These are phyloP conservation scores for Polytrichum formosum DNA, from an alignment of 225 moss, liverwort and hornwort species.

Conservation along the genomic window DNA sequence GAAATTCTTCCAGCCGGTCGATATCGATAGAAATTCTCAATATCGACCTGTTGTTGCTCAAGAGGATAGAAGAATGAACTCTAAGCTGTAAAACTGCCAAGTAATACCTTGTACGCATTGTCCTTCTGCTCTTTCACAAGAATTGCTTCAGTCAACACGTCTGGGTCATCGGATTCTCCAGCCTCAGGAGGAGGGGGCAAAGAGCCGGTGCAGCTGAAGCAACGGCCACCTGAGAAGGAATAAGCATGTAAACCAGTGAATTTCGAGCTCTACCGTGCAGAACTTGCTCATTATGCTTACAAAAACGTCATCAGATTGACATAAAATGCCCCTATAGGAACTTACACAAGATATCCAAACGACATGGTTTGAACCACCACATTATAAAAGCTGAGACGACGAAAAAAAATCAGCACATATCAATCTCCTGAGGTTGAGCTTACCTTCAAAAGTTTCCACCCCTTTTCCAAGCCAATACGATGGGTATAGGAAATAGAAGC, in stretches of 20 bases:
- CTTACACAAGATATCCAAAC: no score
- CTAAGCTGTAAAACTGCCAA: not conserved
- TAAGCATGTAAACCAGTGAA: not conserved
- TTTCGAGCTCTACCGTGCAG: no score
- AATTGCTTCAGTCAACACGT: conserved; percentile 65
- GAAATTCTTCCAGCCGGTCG: no score
- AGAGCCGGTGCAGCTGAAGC: conserved; percentile 57
- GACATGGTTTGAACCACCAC: no score
- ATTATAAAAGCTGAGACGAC: no score
- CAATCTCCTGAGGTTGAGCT: not conserved
- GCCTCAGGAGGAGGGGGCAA: conserved; percentile 52
- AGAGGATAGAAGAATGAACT: no score
- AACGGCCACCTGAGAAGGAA: conserved; percentile 60
- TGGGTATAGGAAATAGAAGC: conserved; percentile 79
- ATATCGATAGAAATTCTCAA: no score
- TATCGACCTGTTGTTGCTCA: no score
- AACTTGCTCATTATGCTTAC: no score
- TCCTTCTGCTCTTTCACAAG: conserved; percentile 73
- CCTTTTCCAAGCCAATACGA: conserved; percentile 84
- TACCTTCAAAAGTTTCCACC: conserved; percentile 57
- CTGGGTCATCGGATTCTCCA: conserved; percentile 65
- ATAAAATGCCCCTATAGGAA: no score
- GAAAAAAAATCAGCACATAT: no score
- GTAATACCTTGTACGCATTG: conserved; percentile 29
- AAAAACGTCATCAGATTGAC: no score